Conservation (phyloP, 139 green algal genomes). For the Yamagishiella unicocca region DNA sequence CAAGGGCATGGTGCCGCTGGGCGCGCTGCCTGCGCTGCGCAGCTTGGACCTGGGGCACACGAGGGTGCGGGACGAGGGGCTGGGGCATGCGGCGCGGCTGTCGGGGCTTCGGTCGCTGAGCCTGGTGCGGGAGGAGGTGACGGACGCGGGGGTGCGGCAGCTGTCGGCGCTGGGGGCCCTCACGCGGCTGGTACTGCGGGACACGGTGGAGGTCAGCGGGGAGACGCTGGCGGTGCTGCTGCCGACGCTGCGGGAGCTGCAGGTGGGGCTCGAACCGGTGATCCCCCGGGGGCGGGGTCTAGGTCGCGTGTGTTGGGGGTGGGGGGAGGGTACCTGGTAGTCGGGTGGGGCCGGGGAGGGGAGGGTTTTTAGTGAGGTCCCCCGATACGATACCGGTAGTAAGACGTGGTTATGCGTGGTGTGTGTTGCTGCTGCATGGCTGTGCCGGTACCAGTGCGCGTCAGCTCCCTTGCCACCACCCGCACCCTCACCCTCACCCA, state of each 20-base stretch:
- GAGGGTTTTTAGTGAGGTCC: neutral
- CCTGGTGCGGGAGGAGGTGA: conserved; percentile 26
- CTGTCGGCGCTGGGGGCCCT: conserved; percentile 19
- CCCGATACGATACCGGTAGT: no score
- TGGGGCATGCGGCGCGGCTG: conserved; percentile 28
- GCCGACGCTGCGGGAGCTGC: conserved; percentile 27
- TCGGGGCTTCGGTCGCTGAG: neutral
- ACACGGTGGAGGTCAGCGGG: conserved; percentile 22
- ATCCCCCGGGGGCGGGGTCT: no score
- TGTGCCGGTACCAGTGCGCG: no score
- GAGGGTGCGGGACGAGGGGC: conserved; percentile 57
- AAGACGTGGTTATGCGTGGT: no score
- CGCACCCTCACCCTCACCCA: no score
- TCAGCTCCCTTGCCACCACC: no score
- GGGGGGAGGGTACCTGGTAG: neutral
- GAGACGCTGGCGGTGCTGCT: conserved; percentile 39
- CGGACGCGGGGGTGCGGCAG: conserved; percentile 40
- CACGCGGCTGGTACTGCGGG: conserved; percentile 27
- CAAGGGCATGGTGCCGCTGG: conserved; percentile 55
- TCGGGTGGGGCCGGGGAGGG: neutral
- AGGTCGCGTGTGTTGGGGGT: neutral
- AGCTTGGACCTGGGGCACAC: conserved; percentile 54
- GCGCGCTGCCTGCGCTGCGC: conserved; percentile 30
- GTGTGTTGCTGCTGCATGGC: no score
- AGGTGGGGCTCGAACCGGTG: no score